Conservation (phyloP, 2,329 filamentous ascomycete genomes). For the Aspergillus udagawae region DNA sequence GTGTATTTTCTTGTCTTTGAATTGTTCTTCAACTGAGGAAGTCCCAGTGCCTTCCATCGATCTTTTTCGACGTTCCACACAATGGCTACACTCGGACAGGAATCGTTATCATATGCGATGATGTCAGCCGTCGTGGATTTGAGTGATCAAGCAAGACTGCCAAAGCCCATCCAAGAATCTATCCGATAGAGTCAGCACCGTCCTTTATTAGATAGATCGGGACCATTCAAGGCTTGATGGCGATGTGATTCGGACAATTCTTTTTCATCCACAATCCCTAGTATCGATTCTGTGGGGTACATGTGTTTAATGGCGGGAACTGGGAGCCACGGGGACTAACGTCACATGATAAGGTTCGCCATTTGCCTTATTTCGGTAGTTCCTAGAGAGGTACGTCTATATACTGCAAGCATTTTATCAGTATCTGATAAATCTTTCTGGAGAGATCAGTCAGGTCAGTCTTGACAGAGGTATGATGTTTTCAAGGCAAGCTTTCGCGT, state of each 20-base stretch:
- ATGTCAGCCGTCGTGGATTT: neutral
- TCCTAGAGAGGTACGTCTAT: no score
- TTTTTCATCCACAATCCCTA: neutral
- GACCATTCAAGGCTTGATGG: neutral
- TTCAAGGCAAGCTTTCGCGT: neutral
- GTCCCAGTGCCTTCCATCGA: neutral
- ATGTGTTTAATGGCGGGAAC: neutral
- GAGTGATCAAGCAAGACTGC: neutral
- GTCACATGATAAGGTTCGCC: neutral
- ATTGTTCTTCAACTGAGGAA: constrained; percentile 13
- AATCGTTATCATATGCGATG: neutral
- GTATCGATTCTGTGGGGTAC: neutral
- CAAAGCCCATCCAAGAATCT: neutral
- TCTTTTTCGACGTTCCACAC: neutral
- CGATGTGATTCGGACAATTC: neutral
- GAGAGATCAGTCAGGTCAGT: neutral
- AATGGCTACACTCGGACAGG: neutral
- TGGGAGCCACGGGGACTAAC: neutral
- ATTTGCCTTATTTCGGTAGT: no score
- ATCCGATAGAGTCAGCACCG: neutral
- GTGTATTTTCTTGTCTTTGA: constrained; percentile 24
- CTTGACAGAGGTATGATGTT: neutral
- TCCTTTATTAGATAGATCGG: neutral
- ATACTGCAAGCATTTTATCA: neutral
- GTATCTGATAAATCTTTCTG: neutral